Evolutionary conservation across 2,329 filamentous ascomycete genomes (phyloP).

Genomic region (Arthrinium puccinioides): DNA sequence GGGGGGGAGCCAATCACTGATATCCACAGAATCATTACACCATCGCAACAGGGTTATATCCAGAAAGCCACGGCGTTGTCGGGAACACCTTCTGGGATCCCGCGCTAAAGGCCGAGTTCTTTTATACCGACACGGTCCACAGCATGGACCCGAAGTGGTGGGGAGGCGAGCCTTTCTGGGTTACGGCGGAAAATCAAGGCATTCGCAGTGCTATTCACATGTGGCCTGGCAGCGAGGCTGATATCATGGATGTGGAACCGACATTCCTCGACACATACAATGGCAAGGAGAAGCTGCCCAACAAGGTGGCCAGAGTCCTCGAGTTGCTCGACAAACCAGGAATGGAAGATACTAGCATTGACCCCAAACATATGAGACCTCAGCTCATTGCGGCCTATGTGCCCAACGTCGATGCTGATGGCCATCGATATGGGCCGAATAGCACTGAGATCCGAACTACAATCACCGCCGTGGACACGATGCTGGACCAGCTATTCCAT

Average conservation of each 20-base stretch:
- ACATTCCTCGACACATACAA: slow-evolving; percentile 82
- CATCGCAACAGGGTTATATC: slow-evolving; percentile 83
- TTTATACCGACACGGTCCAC: slow-evolving; percentile 68
- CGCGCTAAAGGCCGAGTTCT: slow-evolving; percentile 68
- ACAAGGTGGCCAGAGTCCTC: slow-evolving; percentile 74
- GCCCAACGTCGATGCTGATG: slow-evolving; percentile 81
- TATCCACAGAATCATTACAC: slow-evolving; percentile 70
- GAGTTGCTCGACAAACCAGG: slow-evolving; percentile 81
- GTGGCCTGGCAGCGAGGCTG: slow-evolving; percentile 96
- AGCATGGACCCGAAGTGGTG: slow-evolving; percentile 90
- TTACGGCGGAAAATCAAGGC: slow-evolving; percentile 78
- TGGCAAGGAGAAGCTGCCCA: slow-evolving; percentile 61
- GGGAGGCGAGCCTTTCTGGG: slow-evolving; percentile 90
- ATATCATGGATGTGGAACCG: slow-evolving; percentile 67
- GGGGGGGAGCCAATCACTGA: too few species aligned
- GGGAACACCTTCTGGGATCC: slow-evolving; percentile 96
- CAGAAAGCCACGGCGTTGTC: slow-evolving; percentile 87
- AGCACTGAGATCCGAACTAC: slow-evolving; percentile 81
- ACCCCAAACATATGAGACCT: slow-evolving; percentile 55
- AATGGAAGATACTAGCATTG: slow-evolving; percentile 46
- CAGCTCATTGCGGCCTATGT: slow-evolving; percentile 94
- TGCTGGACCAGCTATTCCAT: slow-evolving; percentile 70
- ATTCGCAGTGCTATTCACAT: slow-evolving; percentile 83
- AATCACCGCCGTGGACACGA: slow-evolving; percentile 71
- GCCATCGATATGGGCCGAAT: slow-evolving; percentile 86